Base-by-base conservation (phyloP, 73 alveolate genomes). In the Effrenium voratum region DNA sequence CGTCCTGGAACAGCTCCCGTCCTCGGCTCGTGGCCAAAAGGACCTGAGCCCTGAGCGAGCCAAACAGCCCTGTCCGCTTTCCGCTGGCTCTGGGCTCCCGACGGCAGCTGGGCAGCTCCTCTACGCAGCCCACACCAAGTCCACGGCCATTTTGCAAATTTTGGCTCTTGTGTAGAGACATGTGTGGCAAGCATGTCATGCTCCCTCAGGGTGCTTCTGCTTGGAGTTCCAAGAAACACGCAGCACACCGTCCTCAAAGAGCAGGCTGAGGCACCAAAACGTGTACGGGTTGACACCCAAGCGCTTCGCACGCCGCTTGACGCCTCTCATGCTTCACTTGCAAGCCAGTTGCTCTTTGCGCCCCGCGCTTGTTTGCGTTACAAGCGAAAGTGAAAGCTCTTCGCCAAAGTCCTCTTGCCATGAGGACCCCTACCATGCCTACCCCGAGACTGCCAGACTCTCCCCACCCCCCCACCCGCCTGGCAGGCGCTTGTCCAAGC, bases 401-500 rank as follows among this genome's bases (percentile, higher is more conserved):
- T n/a, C n/a, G n/a, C n/a, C n/a, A n/a, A n/a, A n/a, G n/a, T n/a
- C n/a, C n/a, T n/a, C n/a, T n/a, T n/a, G n/a, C n/a, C n/a, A n/a
- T n/a, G n/a, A n/a, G n/a, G n/a, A n/a, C n/a, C n/a, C n/a, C n/a
- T n/a, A n/a, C n/a, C n/a, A n/a, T n/a, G n/a, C n/a, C n/a, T n/a
- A n/a, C n/a, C n/a, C n/a, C n/a, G n/a, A n/a, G n/a, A n/a, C n/a
- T n/a, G n/a, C n/a, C n/a, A n/a, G n/a, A n/a, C n/a, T n/a, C n/a
- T n/a, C n/a, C n/a, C n/a, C n/a, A n/a, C n/a, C 28, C 13, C 22
- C 50, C 6, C 55, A 36, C 40, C 40, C 5, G 15, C 95, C 95
- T 87, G 95, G 95, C 2, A 87, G 72, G 8, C 95, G 95, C 84
- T 87, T 87, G 84, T 87, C 95, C 95, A 87, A 87, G 44, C 95